Conservation (phyloP, 768 basidiomycete species). For the Pholiota molesta region DNA sequence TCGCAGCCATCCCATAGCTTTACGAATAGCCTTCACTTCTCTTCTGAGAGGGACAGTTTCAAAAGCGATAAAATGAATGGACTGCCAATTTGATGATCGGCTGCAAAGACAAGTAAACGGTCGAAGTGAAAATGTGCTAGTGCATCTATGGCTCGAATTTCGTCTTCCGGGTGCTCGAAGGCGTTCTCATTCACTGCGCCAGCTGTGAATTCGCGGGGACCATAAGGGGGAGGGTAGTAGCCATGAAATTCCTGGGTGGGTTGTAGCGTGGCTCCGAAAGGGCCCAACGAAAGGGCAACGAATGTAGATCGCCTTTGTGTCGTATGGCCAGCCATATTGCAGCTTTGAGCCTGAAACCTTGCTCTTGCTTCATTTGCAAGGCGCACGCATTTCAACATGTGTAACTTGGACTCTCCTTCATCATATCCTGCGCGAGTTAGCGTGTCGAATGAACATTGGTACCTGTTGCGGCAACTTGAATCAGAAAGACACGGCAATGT, state of each 20-base stretch:
- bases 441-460: conserved; percentile 63
- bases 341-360: conserved; percentile 18
- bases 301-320: conserved; percentile 27
- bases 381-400: conserved; percentile 57
- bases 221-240: conserved; percentile 76
- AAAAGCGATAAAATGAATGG: conserved; percentile 69
- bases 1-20: conserved; percentile 51
- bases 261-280: conserved; percentile 67
- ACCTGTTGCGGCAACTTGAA: conserved; percentile 40
- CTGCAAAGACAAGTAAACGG: conserved; percentile 57
- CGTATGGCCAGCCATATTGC: neutral
- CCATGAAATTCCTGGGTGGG: conserved; percentile 78
- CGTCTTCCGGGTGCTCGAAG: conserved; percentile 37
- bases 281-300: conserved; percentile 74
- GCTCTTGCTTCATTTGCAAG: conserved; percentile 52
- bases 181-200: conserved; percentile 42
- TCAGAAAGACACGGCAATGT: too few relatives aligned
- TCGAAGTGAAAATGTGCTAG: conserved; percentile 66
- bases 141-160: conserved; percentile 47
- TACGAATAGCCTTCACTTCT: conserved; percentile 67
- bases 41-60: conserved; percentile 75
- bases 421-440: conserved; percentile 56
- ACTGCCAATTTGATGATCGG: conserved; percentile 52
- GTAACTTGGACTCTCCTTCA: conserved; percentile 38
- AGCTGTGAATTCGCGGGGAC: conserved; percentile 49